phyloP scores from a whole-genome alignment of 257 asterid genomes.

The Fraxinus excelsior region DNA sequence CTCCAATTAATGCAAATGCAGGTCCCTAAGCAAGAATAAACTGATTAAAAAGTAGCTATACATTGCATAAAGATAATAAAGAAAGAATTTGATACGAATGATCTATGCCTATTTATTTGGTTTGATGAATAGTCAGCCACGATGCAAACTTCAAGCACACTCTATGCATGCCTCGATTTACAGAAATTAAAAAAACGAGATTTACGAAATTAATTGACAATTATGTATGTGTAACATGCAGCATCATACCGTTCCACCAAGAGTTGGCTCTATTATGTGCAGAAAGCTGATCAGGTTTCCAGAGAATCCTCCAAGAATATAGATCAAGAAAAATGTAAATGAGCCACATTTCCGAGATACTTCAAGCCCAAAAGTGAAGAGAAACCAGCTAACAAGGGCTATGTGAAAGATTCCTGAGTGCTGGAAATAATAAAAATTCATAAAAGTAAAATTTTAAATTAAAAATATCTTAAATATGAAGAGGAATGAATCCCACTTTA shows the following conservation, averaged over 20 bases:
- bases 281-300: constrained; percentile 77
- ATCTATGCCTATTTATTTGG: background rate
- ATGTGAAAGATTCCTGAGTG: constrained; percentile 74
- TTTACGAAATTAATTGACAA: background rate
- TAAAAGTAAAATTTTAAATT: constrained; percentile 1
- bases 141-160: too few species aligned
- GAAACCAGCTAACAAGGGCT: constrained; percentile 70
- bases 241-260: constrained; percentile 79
- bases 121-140: background rate
- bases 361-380: constrained; percentile 64
- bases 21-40: constrained; percentile 50
- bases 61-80: background rate
- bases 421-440: constrained; percentile 42
- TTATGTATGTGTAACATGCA: background rate
- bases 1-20: constrained; percentile 74
- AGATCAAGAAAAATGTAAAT: constrained; percentile 63
- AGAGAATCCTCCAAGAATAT: constrained; percentile 79
- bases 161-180: background rate
- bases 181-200: background rate
- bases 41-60: background rate
- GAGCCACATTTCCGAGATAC: constrained; percentile 64
- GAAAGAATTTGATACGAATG: background rate
- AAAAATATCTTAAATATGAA: background rate
- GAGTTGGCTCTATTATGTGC: constrained; percentile 75
- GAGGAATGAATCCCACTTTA: background rate